Percentiles rank a stretch among this genome's conserved stretches.
These are phyloP conservation scores for Pichia kluyveri DNA, from an alignment of 805 yeast genomes.

Conservation along the genomic window DNA sequence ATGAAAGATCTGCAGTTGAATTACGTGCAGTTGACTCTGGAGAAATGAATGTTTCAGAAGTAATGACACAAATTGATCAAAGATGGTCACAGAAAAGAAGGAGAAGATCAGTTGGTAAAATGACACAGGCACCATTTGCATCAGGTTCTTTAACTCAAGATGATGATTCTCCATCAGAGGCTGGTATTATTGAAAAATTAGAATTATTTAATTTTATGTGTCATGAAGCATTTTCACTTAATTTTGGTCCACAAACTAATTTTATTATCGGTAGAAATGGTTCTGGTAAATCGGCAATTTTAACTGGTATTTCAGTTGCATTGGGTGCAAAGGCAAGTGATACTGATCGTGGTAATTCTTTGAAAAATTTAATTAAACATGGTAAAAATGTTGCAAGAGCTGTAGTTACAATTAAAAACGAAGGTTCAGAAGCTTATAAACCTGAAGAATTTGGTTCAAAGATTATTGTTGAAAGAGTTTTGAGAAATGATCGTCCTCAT, in stretches of 20 bases:
- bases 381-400: constrained; percentile 67
- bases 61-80: constrained; percentile 23
- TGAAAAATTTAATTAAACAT: constrained; percentile 65
- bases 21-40: neutral
- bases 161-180: constrained; percentile 29
- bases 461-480: constrained; percentile 61
- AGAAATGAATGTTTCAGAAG: constrained; percentile 18
- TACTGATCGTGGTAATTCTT: constrained; percentile 73
- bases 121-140: constrained; percentile 17
- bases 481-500: constrained; percentile 44
- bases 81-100: constrained; percentile 8
- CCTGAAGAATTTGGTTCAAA: constrained; percentile 58
- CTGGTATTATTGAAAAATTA: constrained; percentile 65
- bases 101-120: constrained; percentile 8
- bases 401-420: constrained; percentile 53
- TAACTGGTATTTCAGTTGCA: constrained; percentile 82
- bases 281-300: constrained; percentile 80
- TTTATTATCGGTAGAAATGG: constrained; percentile 89
- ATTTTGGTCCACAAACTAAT: constrained; percentile 71
- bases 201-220: constrained; percentile 78
- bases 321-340: constrained; percentile 82
- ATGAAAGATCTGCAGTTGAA: neutral
- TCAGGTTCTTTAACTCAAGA: constrained; percentile 2
- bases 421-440: constrained; percentile 55
- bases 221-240: constrained; percentile 70